Conservation (phyloP, 495 filamentous ascomycete species). For the Trichoderma virens region DNA sequence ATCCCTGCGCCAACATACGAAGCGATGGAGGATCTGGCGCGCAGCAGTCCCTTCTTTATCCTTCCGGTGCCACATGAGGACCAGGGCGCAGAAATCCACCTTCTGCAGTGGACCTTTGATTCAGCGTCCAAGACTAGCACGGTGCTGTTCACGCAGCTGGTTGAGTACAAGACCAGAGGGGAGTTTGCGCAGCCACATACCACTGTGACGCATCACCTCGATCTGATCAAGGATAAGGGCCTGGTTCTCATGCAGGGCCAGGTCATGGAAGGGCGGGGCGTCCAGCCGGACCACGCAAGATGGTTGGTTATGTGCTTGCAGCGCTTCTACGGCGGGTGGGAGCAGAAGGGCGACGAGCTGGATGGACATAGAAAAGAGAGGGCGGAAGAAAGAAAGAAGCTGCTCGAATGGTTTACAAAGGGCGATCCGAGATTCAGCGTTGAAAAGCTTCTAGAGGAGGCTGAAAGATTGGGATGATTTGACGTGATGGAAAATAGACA, state of each 20-base stretch:
- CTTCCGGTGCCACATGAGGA: slow-evolving; percentile 71
- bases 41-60: slow-evolving; percentile 76
- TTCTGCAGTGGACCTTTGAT: slow-evolving; percentile 68
- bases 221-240: slow-evolving; percentile 62
- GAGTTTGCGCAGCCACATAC: slow-evolving; percentile 88
- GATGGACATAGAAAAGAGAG: slow-evolving; percentile 20
- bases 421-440: slow-evolving; percentile 75
- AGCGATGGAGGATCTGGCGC: slow-evolving; percentile 58
- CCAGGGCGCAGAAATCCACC: slow-evolving; percentile 75
- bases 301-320: slow-evolving; percentile 93
- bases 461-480: slow-evolving; percentile 58
- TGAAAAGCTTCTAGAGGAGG: slow-evolving; percentile 77
- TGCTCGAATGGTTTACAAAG: slow-evolving; percentile 73
- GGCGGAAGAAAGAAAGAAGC: slow-evolving; percentile 43
- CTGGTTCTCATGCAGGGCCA: slow-evolving; percentile 78
- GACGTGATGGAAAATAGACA: neutral
- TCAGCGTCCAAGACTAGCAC: slow-evolving; percentile 58
- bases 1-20: slow-evolving; percentile 66
- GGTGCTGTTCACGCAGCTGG: slow-evolving; percentile 86
- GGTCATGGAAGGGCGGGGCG: slow-evolving; percentile 68
- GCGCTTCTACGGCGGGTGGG: slow-evolving; percentile 68
- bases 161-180: slow-evolving; percentile 84
- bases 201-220: slow-evolving; percentile 81
- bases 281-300: slow-evolving; percentile 69
- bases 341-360: slow-evolving; percentile 37